These are phyloP conservation scores for Aspergillus viridinutans DNA, from an alignment of 2,329 filamentous ascomycete genomes.

Conservation along the genomic window DNA sequence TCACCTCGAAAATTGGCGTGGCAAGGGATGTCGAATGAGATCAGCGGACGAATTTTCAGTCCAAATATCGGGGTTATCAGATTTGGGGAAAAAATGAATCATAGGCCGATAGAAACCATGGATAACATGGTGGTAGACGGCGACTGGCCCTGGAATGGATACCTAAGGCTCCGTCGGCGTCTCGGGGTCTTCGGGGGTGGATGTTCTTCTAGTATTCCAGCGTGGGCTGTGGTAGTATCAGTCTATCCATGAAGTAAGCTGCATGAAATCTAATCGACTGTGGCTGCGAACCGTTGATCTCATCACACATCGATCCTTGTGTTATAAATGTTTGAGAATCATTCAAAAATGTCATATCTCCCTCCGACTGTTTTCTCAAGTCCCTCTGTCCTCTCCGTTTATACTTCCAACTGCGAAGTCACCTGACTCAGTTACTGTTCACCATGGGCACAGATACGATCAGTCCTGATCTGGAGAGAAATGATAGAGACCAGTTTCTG, in stretches of 20 bases:
- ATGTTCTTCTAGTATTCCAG: background rate
- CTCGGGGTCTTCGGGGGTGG: background rate
- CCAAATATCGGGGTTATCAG: background rate
- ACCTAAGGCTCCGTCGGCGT: background rate
- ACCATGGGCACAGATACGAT: background rate
- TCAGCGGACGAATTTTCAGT: background rate
- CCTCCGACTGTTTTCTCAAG: background rate
- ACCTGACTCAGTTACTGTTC: background rate
- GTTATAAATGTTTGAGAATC: background rate
- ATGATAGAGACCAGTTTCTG: slow-evolving; percentile 27
- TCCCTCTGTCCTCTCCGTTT: background rate
- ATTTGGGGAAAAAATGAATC: background rate
- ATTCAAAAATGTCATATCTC: background rate
- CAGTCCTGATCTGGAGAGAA: slow-evolving; percentile 26
- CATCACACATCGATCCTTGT: background rate
- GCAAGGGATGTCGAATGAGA: background rate
- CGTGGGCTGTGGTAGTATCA: background rate
- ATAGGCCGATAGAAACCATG: background rate
- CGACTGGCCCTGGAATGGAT: background rate
- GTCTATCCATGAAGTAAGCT: background rate
- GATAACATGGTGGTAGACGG: background rate
- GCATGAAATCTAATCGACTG: background rate
- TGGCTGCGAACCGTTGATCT: background rate
- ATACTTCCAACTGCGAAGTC: background rate
- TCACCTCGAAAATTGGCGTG: background rate